Evolutionary conservation across 352 stramenopile species (phyloP), one percentile per base, ranked within the genome.

Genomic region (Phytophthora brassicae): DNA sequence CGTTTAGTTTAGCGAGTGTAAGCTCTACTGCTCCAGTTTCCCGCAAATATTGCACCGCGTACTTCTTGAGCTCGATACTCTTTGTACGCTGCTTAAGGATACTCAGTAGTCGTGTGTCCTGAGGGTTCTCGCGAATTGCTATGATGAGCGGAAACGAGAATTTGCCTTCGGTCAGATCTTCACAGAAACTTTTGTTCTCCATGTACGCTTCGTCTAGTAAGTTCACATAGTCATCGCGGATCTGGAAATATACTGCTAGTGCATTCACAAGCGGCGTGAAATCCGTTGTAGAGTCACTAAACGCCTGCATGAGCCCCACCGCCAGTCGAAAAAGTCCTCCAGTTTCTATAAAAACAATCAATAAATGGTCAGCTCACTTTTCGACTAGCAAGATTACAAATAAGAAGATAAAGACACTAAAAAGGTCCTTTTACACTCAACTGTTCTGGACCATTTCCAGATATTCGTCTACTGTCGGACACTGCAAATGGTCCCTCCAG

Each of bases 201-300:
- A 98, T 97, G 75, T 98, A 99, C 22, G 96, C 86, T 47, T 96
- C 89, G 77, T 98, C 91, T 14, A 96, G 72, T 13, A 99, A 66
- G 71, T 99, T 99, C 55, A 99, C 91, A 49, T 98, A 97, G 82
- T 99, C 97, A 73, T 99, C 96, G 36, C 96, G 85, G 66, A 99
- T 98, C 79, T 99, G 96, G 78, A 99, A 99, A 58, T 99, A 99
- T 29, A 99, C 84, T 8, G 92, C 90, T 13, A 99, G 74, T 38
- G 90, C 84, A 65, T 99, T 96, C 22, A 99, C 84, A 13, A 99
- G 74, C 9, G 88, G 81, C 7, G 70, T 83, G 68, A 96, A 97
- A 68, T 98, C 76, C 35, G 86, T 41, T 6, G 67, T 70, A 41
- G 50, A 84, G 14, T 75, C 58, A 70, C 79, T 94, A 55, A 97